Conservation (phyloP, 768 basidiomycete species). For the Naganishia vaughanmartiniae region DNA sequence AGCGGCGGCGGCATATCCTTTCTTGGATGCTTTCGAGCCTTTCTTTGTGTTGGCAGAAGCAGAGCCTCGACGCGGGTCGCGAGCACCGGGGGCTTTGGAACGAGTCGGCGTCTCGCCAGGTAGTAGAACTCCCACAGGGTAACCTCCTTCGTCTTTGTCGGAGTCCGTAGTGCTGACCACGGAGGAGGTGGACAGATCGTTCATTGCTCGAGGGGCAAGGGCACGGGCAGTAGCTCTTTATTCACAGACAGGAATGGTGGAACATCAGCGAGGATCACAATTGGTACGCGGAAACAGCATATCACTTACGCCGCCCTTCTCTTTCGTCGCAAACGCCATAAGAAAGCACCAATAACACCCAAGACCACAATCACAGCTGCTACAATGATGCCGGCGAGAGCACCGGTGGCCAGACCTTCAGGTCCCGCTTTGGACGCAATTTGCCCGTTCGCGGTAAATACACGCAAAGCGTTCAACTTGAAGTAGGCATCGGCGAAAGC, state of each 20-base stretch:
- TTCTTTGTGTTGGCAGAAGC: not conserved
- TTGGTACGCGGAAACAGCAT: not conserved
- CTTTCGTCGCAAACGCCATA: slow-evolving; percentile 29
- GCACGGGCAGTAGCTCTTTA: not conserved
- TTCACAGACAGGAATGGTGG: not conserved
- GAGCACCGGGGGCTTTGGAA: not conserved
- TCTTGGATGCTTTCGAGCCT: not conserved
- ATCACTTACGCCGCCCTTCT: slow-evolving; percentile 14
- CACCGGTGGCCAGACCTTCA: slow-evolving; percentile 34
- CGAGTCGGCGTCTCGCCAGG: slow-evolving; percentile 15
- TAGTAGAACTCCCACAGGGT: slow-evolving; percentile 1
- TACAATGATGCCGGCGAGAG: slow-evolving; percentile 43
- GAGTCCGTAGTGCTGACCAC: not conserved
- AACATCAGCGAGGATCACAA: not conserved
- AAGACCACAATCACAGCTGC: slow-evolving; percentile 35
- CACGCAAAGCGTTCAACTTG: slow-evolving; percentile 63
- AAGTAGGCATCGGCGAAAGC: slow-evolving; percentile 67
- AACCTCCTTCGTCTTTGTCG: slow-evolving; percentile 5
- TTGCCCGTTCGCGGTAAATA: slow-evolving; percentile 55
- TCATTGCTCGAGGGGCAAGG: not conserved
- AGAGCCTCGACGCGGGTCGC: not conserved
- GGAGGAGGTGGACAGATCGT: not conserved
- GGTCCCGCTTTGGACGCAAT: slow-evolving; percentile 27
- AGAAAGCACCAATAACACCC: slow-evolving; percentile 28
- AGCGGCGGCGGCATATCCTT: not conserved